Percentiles rank a stretch among this genome's conserved stretches.
Evolutionary conservation across 2,329 filamentous ascomycete species (phyloP).

Genomic region (Thielaviopsis punctulata): DNA sequence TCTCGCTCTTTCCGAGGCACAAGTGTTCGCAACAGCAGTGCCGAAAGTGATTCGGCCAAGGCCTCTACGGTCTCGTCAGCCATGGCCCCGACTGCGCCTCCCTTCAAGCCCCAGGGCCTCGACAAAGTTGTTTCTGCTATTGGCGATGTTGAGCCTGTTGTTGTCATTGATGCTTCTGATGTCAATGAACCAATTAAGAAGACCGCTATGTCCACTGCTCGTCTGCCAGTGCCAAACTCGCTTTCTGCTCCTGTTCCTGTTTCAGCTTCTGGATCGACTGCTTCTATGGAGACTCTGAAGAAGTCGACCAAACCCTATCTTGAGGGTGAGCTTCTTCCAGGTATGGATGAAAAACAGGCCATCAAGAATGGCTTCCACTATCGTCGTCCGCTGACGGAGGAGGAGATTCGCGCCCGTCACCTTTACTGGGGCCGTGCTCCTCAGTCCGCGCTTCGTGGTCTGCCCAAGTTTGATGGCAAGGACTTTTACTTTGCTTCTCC

Average conservation of each 20-base stretch:
- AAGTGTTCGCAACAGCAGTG: conserved; percentile 3
- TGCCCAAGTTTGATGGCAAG: conserved; percentile 48
- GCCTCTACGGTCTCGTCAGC: background rate
- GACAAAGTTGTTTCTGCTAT: background rate
- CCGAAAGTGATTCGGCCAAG: conserved; percentile 4
- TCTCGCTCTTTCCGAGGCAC: background rate
- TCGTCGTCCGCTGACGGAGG: conserved; percentile 36
- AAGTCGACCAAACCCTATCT: conserved; percentile 30
- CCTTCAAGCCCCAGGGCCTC: conserved; percentile 7
- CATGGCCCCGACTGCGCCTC: conserved; percentile 7
- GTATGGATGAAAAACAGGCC: conserved; percentile 24
- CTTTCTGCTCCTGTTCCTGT: background rate
- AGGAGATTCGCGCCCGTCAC: conserved; percentile 40
- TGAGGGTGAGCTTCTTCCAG: conserved; percentile 32
- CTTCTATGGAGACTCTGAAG: conserved; percentile 5
- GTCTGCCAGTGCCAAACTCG: background rate
- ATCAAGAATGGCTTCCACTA: conserved; percentile 35
- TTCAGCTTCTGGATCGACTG: background rate
- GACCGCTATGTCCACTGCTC: background rate
- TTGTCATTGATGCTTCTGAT: conserved; percentile 4
- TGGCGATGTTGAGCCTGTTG: background rate
- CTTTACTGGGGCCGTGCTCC: conserved; percentile 44
- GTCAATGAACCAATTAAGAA: conserved; percentile 5
- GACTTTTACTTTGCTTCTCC: conserved; percentile 45
- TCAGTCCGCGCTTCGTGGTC: conserved; percentile 29